Percentiles rank a stretch among this genome's conserved stretches.
These are phyloP conservation scores for Usnea hakonensis DNA, from an alignment of 495 filamentous ascomycete species.

Conservation along the genomic window DNA sequence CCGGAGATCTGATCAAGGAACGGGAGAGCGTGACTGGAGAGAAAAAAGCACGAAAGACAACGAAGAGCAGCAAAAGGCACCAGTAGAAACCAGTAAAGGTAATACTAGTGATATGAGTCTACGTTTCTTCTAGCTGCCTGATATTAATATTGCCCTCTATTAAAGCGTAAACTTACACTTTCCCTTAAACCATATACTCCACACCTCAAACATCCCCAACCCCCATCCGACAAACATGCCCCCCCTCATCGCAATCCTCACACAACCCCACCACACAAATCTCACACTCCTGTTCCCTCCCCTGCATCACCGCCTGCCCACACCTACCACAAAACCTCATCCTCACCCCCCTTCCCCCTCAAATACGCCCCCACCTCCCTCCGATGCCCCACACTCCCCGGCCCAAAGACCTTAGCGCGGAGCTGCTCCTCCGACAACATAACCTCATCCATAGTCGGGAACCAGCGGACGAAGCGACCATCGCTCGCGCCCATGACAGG, in stretches of 20 bases:
- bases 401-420: conserved; percentile 12
- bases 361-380: conserved; percentile 9
- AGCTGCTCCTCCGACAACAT: conserved; percentile 14
- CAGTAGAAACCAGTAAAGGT: too few relatives aligned
- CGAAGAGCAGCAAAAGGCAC: too few relatives aligned
- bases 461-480: conserved; percentile 2
- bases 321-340: conserved; percentile 12
- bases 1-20: too few relatives aligned
- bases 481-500: conserved; percentile 13
- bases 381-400: conserved; percentile 11
- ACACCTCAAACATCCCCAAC: too few relatives aligned
- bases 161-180: too few relatives aligned
- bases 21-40: too few relatives aligned
- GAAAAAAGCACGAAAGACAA: too few relatives aligned
- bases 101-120: too few relatives aligned
- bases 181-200: too few relatives aligned
- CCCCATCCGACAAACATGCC: conserved; percentile 9
- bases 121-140: too few relatives aligned
- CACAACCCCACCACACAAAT: conserved; percentile 9
- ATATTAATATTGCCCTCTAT: too few relatives aligned
- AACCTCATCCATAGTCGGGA: conserved; percentile 11
- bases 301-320: conserved; percentile 7
- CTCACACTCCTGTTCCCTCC: background rate
- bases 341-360: background rate
- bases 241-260: conserved; percentile 7